These are phyloP conservation scores for Arbutus unedo DNA, from an alignment of 148 eudicot genomes.

Conservation along the genomic window DNA sequence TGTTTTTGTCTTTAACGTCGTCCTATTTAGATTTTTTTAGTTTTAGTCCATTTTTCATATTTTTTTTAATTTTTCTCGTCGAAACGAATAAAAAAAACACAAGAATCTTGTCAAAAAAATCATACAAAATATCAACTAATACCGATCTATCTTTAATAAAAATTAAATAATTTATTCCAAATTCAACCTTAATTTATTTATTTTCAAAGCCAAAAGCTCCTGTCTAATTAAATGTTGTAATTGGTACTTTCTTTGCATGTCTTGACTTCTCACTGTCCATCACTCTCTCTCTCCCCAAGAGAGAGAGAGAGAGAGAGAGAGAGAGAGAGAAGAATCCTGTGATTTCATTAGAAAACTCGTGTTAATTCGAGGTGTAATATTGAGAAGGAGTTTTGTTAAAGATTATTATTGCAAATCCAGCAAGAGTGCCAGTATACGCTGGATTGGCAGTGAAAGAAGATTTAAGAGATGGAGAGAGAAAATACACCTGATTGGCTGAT, in stretches of 20 bases:
- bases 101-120: too few species aligned
- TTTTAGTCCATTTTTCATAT: too few species aligned
- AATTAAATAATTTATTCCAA: too few species aligned
- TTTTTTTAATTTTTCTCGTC: too few species aligned
- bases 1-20: too few species aligned
- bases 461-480: not conserved
- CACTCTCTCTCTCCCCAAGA: not conserved
- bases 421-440: not conserved
- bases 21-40: too few species aligned
- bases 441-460: not conserved
- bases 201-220: slow-evolving; percentile 7
- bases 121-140: too few species aligned
- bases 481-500: not conserved
- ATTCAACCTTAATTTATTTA: not conserved
- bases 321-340: not conserved
- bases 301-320: slow-evolving; percentile 3
- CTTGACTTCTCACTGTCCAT: not conserved
- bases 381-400: not conserved
- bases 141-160: too few species aligned
- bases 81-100: too few species aligned
- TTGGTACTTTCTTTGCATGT: not conserved
- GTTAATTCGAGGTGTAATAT: not conserved
- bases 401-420: slow-evolving; percentile 8
- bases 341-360: not conserved
- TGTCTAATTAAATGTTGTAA: not conserved